A percentile compares a stretch with the other conserved stretches of the same genome.
These are phyloP conservation scores for Microdochium nivale DNA, from an alignment of 2,329 filamentous ascomycete genomes.

Conservation along the genomic window DNA sequence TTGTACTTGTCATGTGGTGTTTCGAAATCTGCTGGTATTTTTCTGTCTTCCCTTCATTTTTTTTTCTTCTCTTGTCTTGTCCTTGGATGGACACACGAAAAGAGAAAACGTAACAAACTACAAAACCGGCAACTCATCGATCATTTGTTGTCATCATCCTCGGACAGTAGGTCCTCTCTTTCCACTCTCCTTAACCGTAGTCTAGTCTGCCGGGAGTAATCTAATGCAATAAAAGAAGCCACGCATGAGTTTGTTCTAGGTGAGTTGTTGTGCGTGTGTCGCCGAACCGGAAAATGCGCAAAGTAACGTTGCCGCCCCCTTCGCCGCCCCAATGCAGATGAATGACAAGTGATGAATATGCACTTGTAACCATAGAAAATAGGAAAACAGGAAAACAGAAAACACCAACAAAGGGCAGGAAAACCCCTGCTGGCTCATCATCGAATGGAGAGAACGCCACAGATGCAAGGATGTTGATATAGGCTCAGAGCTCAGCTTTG, in stretches of 20 bases:
- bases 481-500: slow-evolving; percentile 27
- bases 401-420: slow-evolving; percentile 9
- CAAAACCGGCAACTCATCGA: no score
- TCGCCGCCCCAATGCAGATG: slow-evolving; percentile 21
- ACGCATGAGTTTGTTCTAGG: not conserved
- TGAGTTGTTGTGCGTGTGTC: not conserved
- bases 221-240: slow-evolving; percentile 1
- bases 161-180: not conserved
- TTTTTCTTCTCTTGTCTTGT: no score
- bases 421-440: not conserved
- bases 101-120: no score
- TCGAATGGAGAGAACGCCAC: slow-evolving; percentile 14
- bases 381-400: slow-evolving; percentile 13
- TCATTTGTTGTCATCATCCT: no score
- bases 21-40: no score
- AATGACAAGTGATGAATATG: slow-evolving; percentile 11
- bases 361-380: slow-evolving; percentile 15
- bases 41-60: no score
- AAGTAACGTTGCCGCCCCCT: slow-evolving; percentile 22
- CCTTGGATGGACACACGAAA: no score
- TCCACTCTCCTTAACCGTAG: not conserved
- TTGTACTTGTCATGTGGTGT: no score
- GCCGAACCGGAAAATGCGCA: slow-evolving; percentile 22
- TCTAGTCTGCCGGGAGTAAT: not conserved
- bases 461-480: slow-evolving; percentile 13